Conservation (phyloP, 129 eudicot genomes). For the Saussurea involucrata region DNA sequence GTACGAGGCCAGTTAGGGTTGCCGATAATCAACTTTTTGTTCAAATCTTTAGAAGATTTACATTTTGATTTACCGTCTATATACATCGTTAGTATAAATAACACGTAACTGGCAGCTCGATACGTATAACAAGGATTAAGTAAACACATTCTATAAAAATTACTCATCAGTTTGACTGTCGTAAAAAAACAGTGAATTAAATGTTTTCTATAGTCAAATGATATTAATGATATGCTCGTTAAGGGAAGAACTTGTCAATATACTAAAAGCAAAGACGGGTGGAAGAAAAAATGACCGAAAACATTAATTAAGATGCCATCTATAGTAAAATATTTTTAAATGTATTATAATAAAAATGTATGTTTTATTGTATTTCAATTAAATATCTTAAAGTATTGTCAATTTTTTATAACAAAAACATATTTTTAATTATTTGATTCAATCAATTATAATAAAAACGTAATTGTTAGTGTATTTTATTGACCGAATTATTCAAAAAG, state of each 20-base stretch:
- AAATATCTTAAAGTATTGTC: no score
- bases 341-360: no score
- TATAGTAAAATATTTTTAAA: neutral
- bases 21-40: no score
- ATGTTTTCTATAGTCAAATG: neutral
- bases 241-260: neutral
- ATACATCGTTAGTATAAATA: neutral
- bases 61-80: no score
- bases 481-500: no score
- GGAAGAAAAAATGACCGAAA: neutral
- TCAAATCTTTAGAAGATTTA: no score
- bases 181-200: neutral
- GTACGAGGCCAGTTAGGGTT: no score
- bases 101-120: conserved; percentile 19
- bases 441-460: no score
- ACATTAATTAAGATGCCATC: neutral
- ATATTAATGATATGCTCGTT: neutral
- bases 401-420: no score
- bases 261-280: neutral
- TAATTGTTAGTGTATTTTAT: no score
- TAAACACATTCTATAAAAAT: conserved; percentile 3
- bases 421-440: no score
- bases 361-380: no score
- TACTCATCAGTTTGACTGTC: neutral
- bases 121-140: conserved; percentile 19